A percentile compares a stretch with the other conserved stretches of the same genome.
Evolutionary conservation across 169 alveolate genomes (phyloP).

Genomic region (Blepharisma undulans): DNA sequence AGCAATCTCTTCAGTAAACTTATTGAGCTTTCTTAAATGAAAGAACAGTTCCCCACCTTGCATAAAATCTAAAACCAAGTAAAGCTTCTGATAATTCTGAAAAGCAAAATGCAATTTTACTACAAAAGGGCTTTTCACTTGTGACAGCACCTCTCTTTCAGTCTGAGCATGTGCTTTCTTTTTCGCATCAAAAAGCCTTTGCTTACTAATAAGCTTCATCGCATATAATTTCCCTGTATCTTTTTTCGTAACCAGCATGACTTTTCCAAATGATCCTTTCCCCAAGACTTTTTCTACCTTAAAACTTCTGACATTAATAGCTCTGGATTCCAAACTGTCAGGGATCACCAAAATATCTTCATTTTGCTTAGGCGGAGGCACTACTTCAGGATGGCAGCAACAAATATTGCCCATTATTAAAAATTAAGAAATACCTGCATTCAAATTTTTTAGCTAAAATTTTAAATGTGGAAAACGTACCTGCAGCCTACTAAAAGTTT

Average conservation of each 20-base stretch:
- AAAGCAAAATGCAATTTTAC: constrained; percentile 57
- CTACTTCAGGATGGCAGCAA: background rate
- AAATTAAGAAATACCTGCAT: background rate
- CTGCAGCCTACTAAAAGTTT: constrained; percentile 26
- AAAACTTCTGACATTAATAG: background rate
- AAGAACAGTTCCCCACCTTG: constrained; percentile 77
- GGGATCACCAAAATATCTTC: background rate
- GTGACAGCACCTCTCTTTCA: constrained; percentile 60
- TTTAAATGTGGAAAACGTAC: constrained; percentile 28
- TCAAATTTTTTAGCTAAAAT: background rate
- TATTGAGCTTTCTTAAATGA: constrained; percentile 41
- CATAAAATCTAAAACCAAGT: constrained; percentile 57
- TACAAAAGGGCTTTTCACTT: constrained; percentile 58
- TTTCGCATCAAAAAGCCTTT: constrained; percentile 41
- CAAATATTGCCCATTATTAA: constrained; percentile 16
- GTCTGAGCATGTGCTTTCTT: constrained; percentile 56
- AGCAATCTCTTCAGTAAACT: constrained; percentile 65
- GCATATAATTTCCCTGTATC: constrained; percentile 68
- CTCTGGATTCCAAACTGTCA: background rate
- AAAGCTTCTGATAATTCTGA: constrained; percentile 53
- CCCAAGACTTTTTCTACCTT: constrained; percentile 33
- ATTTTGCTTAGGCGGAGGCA: background rate
- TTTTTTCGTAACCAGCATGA: constrained; percentile 58
- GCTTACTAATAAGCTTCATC: constrained; percentile 71
- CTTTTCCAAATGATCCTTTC: constrained; percentile 49